phyloP scores from a whole-genome alignment of 2,329 filamentous ascomycete species.

The Microcera coccophila region DNA sequence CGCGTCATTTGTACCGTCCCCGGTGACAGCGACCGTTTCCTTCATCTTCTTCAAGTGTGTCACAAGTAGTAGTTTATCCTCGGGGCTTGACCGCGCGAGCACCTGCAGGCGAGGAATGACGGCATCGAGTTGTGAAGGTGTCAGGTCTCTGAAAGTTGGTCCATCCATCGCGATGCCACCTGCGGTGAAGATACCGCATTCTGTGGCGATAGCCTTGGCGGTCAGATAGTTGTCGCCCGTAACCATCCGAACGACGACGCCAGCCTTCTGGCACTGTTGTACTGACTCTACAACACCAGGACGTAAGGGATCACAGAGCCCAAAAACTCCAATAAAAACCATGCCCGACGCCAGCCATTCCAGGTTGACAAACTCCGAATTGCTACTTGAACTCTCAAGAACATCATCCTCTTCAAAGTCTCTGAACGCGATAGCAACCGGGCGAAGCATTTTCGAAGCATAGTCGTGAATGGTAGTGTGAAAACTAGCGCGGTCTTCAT shows the following conservation, averaged over 20 bases:
- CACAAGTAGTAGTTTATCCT: slow-evolving; percentile 57
- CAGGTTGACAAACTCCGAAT: slow-evolving; percentile 33
- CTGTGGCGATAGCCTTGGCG: slow-evolving; percentile 59
- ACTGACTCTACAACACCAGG: slow-evolving; percentile 58
- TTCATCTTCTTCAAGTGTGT: slow-evolving; percentile 50
- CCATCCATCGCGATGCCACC: slow-evolving; percentile 65
- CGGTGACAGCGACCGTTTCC: slow-evolving; percentile 60
- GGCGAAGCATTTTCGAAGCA: slow-evolving; percentile 66
- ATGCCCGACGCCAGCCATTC: slow-evolving; percentile 54
- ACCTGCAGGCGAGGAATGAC: slow-evolving; percentile 49
- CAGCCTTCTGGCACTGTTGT: slow-evolving; percentile 55
- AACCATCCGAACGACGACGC: slow-evolving; percentile 60
- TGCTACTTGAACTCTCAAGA: slow-evolving; percentile 46
- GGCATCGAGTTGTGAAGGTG: slow-evolving; percentile 48
- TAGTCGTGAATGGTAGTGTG: slow-evolving; percentile 45
- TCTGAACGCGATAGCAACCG: slow-evolving; percentile 69
- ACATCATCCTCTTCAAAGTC: slow-evolving; percentile 69
- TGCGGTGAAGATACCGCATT: slow-evolving; percentile 60
- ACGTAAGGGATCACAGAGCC: slow-evolving; percentile 62
- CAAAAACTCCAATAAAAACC: slow-evolving; percentile 66
- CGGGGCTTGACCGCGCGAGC: slow-evolving; percentile 55
- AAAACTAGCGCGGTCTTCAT: slow-evolving; percentile 31
- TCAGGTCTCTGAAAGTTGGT: slow-evolving; percentile 56
- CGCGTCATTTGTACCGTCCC: slow-evolving; percentile 65
- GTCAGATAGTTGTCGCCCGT: slow-evolving; percentile 54